These are phyloP conservation scores for Oidiodendron maius DNA, from an alignment of 495 filamentous ascomycete species.

Conservation along the genomic window DNA sequence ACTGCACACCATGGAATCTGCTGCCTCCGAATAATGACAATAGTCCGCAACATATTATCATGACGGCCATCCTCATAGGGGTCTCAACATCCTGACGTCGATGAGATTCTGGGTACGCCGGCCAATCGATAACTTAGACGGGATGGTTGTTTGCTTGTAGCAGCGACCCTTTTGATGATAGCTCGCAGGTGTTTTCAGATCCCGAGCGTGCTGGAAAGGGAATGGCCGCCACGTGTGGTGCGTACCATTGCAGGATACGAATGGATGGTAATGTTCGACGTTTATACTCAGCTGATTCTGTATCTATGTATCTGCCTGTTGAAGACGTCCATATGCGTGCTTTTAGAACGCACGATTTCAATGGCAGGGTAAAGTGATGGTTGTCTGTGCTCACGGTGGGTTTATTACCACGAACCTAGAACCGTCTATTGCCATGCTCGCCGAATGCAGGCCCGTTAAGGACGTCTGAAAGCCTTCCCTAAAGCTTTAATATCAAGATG, in stretches of 20 bases:
- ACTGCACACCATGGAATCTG: background rate
- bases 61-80: background rate
- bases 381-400: slow-evolving; percentile 1
- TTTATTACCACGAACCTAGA: slow-evolving; percentile 19
- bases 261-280: slow-evolving; percentile 12
- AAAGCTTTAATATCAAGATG: slow-evolving; percentile 20
- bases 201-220: slow-evolving; percentile 12
- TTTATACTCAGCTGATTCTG: slow-evolving; percentile 22
- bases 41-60: background rate
- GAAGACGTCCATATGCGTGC: slow-evolving; percentile 25
- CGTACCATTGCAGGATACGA: slow-evolving; percentile 4
- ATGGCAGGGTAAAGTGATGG: background rate
- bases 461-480: slow-evolving; percentile 5
- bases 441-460: slow-evolving; percentile 1
- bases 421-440: background rate
- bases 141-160: background rate
- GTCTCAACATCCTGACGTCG: background rate
- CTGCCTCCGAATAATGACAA: background rate
- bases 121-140: background rate
- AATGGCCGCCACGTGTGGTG: slow-evolving; percentile 23
- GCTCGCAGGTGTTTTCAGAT: slow-evolving; percentile 13
- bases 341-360: slow-evolving; percentile 11
- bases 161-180: background rate
- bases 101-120: background rate
- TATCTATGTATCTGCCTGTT: slow-evolving; percentile 22